Base-by-base conservation (phyloP, 805 yeast genomes). In the Candida succiphila region DNA sequence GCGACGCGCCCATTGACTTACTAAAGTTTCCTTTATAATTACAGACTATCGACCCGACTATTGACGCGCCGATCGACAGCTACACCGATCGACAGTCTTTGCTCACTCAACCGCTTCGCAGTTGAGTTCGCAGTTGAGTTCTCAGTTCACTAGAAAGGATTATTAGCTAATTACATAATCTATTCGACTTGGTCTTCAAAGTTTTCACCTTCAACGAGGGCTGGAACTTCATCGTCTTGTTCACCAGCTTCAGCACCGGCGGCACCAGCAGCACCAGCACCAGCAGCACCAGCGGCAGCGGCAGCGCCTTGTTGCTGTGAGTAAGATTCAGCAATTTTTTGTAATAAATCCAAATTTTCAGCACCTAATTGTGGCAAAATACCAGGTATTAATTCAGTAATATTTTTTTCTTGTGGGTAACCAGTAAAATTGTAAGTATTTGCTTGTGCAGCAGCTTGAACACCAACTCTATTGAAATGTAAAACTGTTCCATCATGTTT, bases 391-490 rank as follows among this genome's bases (percentile, higher is more conserved):
- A 92, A 76, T 54, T 88, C 95, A 48, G 92, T 79, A 56, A 89
- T 75, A 48, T 77, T 73, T 78, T 86, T 88, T 68, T 86, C 92
- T 65, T 85, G 92, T 45, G 95, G 84, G 64, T 79, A 77, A 63
- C 98, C 98, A 63, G 86, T 82, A 73, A 92, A 80, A 51, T 94
- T 94, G 61, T 80, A 84, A 45, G 95, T 82, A 78, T 89, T 88
- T 72, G 80, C 70, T 54, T 78, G 80, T 52, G 84, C 78, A 52
- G 96, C 86, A 49, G 84, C 84, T 71, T 89, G 96, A 45, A 88
- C 92, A 67, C 92, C 94, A 48, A 92, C 96, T 64, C 92, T 81
- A 73, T 83, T 78, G 75, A 92, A 86, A 71, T 89, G 96, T 64
- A 89, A 69, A 45, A 92, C 96, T 59, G 79, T 81, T 58, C 96